Evolutionary conservation across 2,329 filamentous ascomycete genomes (phyloP), one percentile per base, ranked within the genome.

Genomic region (Xylaria sp.): DNA sequence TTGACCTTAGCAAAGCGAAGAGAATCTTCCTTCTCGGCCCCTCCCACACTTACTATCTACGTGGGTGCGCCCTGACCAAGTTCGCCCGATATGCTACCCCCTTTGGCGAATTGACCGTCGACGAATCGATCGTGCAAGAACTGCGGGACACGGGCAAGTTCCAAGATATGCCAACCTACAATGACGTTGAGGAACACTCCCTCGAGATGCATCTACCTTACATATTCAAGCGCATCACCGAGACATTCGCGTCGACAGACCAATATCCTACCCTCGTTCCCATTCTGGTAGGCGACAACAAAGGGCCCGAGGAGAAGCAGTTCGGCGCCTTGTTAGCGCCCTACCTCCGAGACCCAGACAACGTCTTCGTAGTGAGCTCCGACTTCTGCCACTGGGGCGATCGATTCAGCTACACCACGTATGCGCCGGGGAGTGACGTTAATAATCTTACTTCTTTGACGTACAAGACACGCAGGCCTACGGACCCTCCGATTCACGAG

Each of bases 381-480:
- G 96, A 99, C 79, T 99, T 99, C 79, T 98, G 95, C 72, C 96
- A 99, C 80, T 99, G 96, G 96, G 96, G 96, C 11, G 74, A 84
- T 0, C 86, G 93, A 57, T 99, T 98, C 79, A 84, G 86, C 64
- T 99, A 98, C 79, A 93, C 90, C 32, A 91, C 91, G 67, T 97
- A 98, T 78, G 86, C 68, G 68, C 86, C 69, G 64, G 84, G 72
- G 75, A 78, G 76, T 42, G 77, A 81, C 12, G 71, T 82, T 1
- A 83, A 27, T 73, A 79, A 76, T 69, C 80, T 82, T 76, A 83
- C 71, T 71, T 82, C 76, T 24, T 82, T 83, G 42, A 68, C 73
- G 4, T 63, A 78, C 2, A 71, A 74, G 8, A 78, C 78, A 1
- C 75, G 75, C 0, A 78, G 65, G 36, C 84, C 81, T 17, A 77